These are phyloP conservation scores for Begonia masoniana DNA, from an alignment of 306 rosid species.

Conservation along the genomic window DNA sequence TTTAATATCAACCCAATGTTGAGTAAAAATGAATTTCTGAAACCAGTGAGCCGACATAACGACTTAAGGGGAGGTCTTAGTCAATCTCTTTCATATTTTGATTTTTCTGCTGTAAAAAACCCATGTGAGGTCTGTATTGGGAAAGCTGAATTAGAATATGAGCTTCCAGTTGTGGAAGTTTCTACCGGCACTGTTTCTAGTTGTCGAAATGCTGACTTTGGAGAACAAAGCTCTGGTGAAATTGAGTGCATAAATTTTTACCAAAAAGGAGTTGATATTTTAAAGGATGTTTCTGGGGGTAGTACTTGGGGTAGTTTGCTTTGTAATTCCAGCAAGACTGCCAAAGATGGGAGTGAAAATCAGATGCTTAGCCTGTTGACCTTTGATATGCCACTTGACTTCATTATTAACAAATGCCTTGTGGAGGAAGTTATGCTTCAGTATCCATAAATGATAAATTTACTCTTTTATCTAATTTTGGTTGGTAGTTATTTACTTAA, in stretches of 20 bases:
- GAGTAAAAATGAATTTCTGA: slow-evolving; percentile 38
- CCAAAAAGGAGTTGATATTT: slow-evolving; percentile 15
- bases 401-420: slow-evolving; percentile 79
- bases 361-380: slow-evolving; percentile 20
- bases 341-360: slow-evolving; percentile 18
- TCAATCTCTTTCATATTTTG: slow-evolving; percentile 39
- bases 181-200: slow-evolving; percentile 17
- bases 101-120: slow-evolving; percentile 61
- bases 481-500: slow-evolving; percentile 7
- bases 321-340: slow-evolving; percentile 27
- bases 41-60: slow-evolving; percentile 24
- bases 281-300: slow-evolving; percentile 49
- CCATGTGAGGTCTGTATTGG: slow-evolving; percentile 54
- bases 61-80: slow-evolving; percentile 23
- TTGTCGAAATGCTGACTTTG: slow-evolving; percentile 20
- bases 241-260: slow-evolving; percentile 16
- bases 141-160: slow-evolving; percentile 19
- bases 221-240: slow-evolving; percentile 20
- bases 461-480: slow-evolving; percentile 8
- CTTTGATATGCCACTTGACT: slow-evolving; percentile 80
- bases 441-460: slow-evolving; percentile 64
- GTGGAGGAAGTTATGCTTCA: slow-evolving; percentile 81
- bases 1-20: slow-evolving; percentile 70
- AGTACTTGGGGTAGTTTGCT: slow-evolving; percentile 85
- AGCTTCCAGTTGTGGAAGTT: slow-evolving; percentile 12